Evolutionary conservation across 1,284 basidiomycete species (phyloP).

Genomic region (Rugosomyces carneus): DNA sequence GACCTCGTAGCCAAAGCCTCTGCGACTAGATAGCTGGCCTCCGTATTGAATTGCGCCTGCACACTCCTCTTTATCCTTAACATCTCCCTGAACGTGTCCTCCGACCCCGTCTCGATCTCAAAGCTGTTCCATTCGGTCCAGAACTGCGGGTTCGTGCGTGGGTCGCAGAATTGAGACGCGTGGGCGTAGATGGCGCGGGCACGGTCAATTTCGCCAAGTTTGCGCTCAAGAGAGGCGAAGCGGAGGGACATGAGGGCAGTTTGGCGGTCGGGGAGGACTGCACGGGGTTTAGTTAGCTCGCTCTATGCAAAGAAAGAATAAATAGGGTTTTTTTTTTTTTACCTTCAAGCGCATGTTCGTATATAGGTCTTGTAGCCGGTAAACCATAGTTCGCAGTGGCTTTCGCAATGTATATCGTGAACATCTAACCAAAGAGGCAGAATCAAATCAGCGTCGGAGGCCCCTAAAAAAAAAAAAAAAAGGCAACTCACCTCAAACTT

Average conservation of each 20-base stretch:
- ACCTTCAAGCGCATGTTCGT: slow-evolving; percentile 91
- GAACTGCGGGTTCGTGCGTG: slow-evolving; percentile 83
- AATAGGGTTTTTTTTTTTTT: too few relatives aligned
- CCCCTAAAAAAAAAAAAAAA: not conserved
- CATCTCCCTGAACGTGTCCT: slow-evolving; percentile 99
- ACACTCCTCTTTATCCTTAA: slow-evolving; percentile 96
- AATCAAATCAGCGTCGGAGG: not conserved
- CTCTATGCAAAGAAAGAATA: too few relatives aligned
- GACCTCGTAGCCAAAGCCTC: slow-evolving; percentile 72
- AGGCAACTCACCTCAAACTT: slow-evolving; percentile 84
- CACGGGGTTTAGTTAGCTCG: too few relatives aligned
- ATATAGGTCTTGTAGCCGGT: slow-evolving; percentile 94
- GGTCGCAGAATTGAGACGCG: slow-evolving; percentile 98
- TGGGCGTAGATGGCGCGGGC: slow-evolving; percentile 96
- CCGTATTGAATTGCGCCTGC: slow-evolving; percentile 98
- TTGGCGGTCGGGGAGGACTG: slow-evolving; percentile 82
- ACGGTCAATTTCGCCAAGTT: slow-evolving; percentile 97
- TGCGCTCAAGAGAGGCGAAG: slow-evolving; percentile 94
- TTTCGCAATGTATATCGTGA: slow-evolving; percentile 95
- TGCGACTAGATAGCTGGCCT: slow-evolving; percentile 83
- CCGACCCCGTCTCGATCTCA: slow-evolving; percentile 96
- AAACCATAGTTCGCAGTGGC: slow-evolving; percentile 94
- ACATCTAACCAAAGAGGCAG: slow-evolving; percentile 64
- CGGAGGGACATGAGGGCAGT: slow-evolving; percentile 98
- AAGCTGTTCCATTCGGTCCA: slow-evolving; percentile 97